Evolutionary conservation across 1,284 basidiomycete species (phyloP).

Genomic region (Porodaedalea pini): DNA sequence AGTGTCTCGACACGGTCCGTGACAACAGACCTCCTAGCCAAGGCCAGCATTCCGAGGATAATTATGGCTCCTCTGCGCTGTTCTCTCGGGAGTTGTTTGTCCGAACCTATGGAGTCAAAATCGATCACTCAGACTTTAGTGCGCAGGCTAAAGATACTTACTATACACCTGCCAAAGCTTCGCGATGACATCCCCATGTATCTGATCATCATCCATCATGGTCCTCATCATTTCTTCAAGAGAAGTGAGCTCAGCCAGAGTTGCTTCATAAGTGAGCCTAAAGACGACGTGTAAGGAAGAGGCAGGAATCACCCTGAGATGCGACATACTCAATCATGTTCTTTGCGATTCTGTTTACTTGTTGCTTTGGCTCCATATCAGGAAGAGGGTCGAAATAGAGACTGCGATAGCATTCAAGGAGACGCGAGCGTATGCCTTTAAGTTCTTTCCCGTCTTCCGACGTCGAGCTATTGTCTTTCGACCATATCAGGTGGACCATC

Average conservation of each 20-base stretch:
- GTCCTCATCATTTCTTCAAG: conserved; percentile 94
- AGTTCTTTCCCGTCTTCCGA: conserved; percentile 84
- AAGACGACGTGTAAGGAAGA: conserved; percentile 9
- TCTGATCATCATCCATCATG: conserved; percentile 85
- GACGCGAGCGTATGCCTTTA: conserved; percentile 82
- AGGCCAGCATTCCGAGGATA: conserved; percentile 91
- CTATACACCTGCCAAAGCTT: conserved; percentile 97
- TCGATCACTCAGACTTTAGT: neutral
- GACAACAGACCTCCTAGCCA: conserved; percentile 83
- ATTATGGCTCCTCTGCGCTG: conserved; percentile 94
- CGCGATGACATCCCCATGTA: conserved; percentile 81
- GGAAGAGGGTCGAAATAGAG: conserved; percentile 86
- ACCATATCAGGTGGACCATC: conserved; percentile 98
- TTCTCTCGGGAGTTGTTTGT: conserved; percentile 68
- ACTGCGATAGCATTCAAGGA: conserved; percentile 87
- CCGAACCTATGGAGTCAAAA: conserved; percentile 49
- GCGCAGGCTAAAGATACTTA: conserved; percentile 38
- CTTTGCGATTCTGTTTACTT: conserved; percentile 93
- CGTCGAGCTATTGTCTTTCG: conserved; percentile 87
- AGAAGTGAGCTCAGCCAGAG: conserved; percentile 92
- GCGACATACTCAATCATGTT: conserved; percentile 90
- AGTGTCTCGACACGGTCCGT: conserved; percentile 84
- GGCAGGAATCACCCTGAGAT: conserved; percentile 1
- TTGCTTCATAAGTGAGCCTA: conserved; percentile 86
- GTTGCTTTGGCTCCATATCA: conserved; percentile 74